phyloP scores from a whole-genome alignment of 2,329 filamentous ascomycete genomes.

The Xylariales sp. region DNA sequence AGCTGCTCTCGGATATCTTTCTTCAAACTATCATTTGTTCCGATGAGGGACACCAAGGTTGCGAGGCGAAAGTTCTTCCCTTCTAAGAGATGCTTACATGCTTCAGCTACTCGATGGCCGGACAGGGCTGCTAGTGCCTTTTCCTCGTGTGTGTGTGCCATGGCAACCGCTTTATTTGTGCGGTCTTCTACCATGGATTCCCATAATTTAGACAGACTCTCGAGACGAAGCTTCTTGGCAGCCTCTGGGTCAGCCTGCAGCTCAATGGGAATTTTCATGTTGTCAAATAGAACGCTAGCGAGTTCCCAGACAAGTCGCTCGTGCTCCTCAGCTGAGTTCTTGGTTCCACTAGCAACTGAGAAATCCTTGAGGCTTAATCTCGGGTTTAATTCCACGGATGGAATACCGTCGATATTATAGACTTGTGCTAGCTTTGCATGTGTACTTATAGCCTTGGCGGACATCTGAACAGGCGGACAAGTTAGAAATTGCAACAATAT shows the following conservation, averaged over 20 bases:
- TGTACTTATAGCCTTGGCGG: constrained; percentile 63
- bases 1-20: constrained; percentile 84
- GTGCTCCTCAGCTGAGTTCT: constrained; percentile 61
- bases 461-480: constrained; percentile 56
- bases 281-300: constrained; percentile 86
- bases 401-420: constrained; percentile 66
- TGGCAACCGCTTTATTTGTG: constrained; percentile 64
- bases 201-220: constrained; percentile 75
- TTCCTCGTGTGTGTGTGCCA: constrained; percentile 77
- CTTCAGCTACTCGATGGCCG: constrained; percentile 81
- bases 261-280: constrained; percentile 60
- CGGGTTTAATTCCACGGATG: constrained; percentile 64
- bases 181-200: constrained; percentile 72
- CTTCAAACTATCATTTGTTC: constrained; percentile 74
- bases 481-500: constrained; percentile 18
- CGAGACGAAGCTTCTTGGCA: constrained; percentile 61
- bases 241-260: constrained; percentile 52
- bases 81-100: constrained; percentile 81
- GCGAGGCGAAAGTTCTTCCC: constrained; percentile 86
- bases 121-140: constrained; percentile 85
- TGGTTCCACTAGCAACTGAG: constrained; percentile 51
- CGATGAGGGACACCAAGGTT: constrained; percentile 84
- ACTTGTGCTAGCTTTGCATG: constrained; percentile 69
- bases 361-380: constrained; percentile 63
- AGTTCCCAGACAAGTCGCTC: constrained; percentile 87